phyloP scores from a whole-genome alignment of 495 filamentous ascomycete species.

The Penicillium herquei region DNA sequence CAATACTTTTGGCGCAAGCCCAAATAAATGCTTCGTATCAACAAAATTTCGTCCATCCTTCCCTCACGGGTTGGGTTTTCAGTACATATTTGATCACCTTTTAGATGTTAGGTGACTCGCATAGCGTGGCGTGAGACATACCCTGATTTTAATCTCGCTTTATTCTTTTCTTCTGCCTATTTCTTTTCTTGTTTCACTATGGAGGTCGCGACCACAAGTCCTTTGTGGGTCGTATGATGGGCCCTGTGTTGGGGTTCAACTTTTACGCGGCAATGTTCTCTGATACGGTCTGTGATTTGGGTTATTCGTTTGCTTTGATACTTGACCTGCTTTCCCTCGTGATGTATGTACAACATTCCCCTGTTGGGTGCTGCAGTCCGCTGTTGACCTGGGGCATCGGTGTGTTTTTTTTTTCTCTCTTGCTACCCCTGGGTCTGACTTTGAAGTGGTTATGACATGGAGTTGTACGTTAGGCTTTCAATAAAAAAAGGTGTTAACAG shows the following conservation, averaged over 20 bases:
- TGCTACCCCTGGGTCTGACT: background rate
- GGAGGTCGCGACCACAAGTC: slow-evolving; percentile 28
- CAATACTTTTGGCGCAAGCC: slow-evolving; percentile 95
- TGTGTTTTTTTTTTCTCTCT: background rate
- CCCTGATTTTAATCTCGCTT: slow-evolving; percentile 34
- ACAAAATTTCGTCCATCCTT: slow-evolving; percentile 1
- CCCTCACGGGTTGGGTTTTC: slow-evolving; percentile 23
- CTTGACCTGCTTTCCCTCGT: background rate
- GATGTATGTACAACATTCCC: background rate
- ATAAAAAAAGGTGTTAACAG: slow-evolving; percentile 10
- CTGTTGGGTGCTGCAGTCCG: background rate
- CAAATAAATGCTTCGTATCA: slow-evolving; percentile 39
- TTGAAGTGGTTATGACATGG: slow-evolving; percentile 14
- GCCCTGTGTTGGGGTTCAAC: background rate
- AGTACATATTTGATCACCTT: slow-evolving; percentile 44
- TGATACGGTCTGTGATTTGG: slow-evolving; percentile 10
- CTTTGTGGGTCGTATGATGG: slow-evolving; percentile 11
- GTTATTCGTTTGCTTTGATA: background rate
- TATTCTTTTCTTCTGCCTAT: slow-evolving; percentile 3
- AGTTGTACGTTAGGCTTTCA: slow-evolving; percentile 19
- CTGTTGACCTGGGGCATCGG: slow-evolving; percentile 1
- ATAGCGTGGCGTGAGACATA: slow-evolving; percentile 55
- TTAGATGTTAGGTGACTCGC: slow-evolving; percentile 31
- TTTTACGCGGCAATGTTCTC: slow-evolving; percentile 14
- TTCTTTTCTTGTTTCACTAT: slow-evolving; percentile 18